A percentile compares a stretch with the other conserved stretches of the same genome.
Conservation (phyloP, 2,329 filamentous ascomycete species). For the Zymoseptoria crescenta region DNA sequence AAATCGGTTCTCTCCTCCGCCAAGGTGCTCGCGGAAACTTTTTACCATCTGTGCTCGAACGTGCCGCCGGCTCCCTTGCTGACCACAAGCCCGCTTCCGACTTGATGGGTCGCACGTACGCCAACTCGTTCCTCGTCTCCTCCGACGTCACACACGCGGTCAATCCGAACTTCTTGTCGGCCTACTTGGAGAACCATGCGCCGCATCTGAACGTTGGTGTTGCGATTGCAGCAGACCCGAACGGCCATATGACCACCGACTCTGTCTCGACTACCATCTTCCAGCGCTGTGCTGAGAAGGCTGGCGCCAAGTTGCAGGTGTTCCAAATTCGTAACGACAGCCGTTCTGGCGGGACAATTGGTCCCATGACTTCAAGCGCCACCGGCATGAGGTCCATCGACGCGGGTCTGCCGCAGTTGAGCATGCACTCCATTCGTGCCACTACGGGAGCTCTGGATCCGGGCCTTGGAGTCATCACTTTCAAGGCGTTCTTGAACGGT, state of each 20-base stretch:
- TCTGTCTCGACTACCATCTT: constrained; percentile 75
- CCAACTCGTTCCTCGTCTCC: constrained; percentile 84
- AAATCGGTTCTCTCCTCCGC: constrained; percentile 83
- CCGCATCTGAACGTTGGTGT: constrained; percentile 85
- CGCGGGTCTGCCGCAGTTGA: constrained; percentile 81
- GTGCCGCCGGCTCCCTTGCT: constrained; percentile 64
- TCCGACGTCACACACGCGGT: constrained; percentile 91
- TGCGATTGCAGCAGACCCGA: constrained; percentile 70
- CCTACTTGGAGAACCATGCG: constrained; percentile 77
- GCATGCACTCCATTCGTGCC: constrained; percentile 88
- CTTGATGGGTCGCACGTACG: constrained; percentile 72
- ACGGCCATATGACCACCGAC: constrained; percentile 95
- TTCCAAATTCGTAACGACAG: constrained; percentile 96
- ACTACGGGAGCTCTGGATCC: constrained; percentile 82
- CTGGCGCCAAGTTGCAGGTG: constrained; percentile 64
- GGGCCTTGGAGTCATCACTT: constrained; percentile 77
- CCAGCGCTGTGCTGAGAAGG: constrained; percentile 67
- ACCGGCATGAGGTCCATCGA: constrained; percentile 81
- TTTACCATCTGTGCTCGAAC: constrained; percentile 70
- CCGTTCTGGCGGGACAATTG: constrained; percentile 86
- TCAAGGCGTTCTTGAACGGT: constrained; percentile 79
- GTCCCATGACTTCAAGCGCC: constrained; percentile 72
- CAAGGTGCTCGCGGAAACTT: constrained; percentile 90
- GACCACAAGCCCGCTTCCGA: constrained; percentile 39
- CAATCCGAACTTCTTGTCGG: constrained; percentile 83